Evolutionary conservation across 106 monocot genomes (phyloP).

Genomic region (Apostasia shenzhenica): DNA sequence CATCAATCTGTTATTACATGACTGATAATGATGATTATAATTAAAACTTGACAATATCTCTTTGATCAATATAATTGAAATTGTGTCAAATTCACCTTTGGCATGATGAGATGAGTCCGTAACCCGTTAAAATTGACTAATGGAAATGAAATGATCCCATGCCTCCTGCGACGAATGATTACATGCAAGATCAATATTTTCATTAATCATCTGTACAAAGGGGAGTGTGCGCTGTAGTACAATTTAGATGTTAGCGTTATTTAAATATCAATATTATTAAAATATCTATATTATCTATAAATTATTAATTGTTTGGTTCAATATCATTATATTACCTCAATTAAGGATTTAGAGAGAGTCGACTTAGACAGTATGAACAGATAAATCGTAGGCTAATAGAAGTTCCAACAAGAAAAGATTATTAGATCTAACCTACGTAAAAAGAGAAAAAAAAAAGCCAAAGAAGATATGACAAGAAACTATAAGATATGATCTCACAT

Average conservation of each 20-base stretch:
- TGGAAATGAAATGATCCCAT: constrained; percentile 52
- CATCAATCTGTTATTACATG: background rate
- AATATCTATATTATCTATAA: too few relatives aligned
- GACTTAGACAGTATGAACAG: too few relatives aligned
- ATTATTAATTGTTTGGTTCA: too few relatives aligned
- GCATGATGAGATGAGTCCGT: background rate
- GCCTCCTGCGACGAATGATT: constrained; percentile 37
- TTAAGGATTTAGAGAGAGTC: too few relatives aligned
- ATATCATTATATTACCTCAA: too few relatives aligned
- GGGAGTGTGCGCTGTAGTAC: background rate
- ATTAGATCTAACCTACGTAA: too few relatives aligned
- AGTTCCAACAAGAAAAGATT: too few relatives aligned
- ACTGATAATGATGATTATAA: background rate
- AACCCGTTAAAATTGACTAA: constrained; percentile 16
- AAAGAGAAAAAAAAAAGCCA: too few relatives aligned
- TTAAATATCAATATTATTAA: too few relatives aligned
- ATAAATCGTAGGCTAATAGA: too few relatives aligned
- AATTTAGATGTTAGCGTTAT: background rate
- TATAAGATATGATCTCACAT: too few relatives aligned
- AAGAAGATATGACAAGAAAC: too few relatives aligned
- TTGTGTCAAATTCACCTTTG: background rate
- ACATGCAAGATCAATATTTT: background rate
- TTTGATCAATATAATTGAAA: background rate
- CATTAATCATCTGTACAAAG: background rate
- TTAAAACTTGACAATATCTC: background rate